A percentile compares a stretch with the other conserved stretches of the same genome.
Conservation (phyloP, 2,329 filamentous ascomycete species). For the Orbilia oligospora region DNA sequence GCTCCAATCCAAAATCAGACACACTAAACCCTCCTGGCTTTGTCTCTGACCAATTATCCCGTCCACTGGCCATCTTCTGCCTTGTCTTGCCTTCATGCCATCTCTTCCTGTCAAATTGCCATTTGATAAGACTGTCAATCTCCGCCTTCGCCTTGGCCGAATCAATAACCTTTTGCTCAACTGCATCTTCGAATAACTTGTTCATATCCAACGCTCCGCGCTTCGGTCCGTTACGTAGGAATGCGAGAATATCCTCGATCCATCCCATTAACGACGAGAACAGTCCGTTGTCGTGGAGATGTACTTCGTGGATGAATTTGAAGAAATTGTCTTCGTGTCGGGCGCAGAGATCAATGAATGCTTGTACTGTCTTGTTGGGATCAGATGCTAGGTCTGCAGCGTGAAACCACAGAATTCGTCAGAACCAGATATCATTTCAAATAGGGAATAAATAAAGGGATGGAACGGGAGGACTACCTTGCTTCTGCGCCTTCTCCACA, state of each 20-base stretch:
- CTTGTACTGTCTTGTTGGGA: slow-evolving; percentile 97
- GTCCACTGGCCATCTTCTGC: slow-evolving; percentile 97
- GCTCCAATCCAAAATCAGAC: slow-evolving; percentile 89
- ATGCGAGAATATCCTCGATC: slow-evolving; percentile 95
- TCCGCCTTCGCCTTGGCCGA: slow-evolving; percentile 80
- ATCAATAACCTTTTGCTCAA: slow-evolving; percentile 78
- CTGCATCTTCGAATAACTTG: slow-evolving; percentile 85
- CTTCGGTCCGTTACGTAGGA: slow-evolving; percentile 86
- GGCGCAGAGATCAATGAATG: slow-evolving; percentile 96
- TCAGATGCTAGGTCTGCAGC: slow-evolving; percentile 84
- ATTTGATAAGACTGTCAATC: slow-evolving; percentile 87
- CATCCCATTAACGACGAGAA: slow-evolving; percentile 97
- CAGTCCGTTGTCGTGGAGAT: slow-evolving; percentile 94
- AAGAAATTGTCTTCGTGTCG: slow-evolving; percentile 97
- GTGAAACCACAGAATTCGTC: slow-evolving; percentile 4
- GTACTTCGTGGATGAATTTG: slow-evolving; percentile 98
- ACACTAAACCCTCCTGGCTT: slow-evolving; percentile 77
- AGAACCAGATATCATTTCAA: background rate
- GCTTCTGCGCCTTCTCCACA: slow-evolving; percentile 76
- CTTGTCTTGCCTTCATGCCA: slow-evolving; percentile 98
- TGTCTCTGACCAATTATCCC: slow-evolving; percentile 71
- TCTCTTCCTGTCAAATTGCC: slow-evolving; percentile 96
- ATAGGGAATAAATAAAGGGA: too few species aligned
- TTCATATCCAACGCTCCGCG: slow-evolving; percentile 95
- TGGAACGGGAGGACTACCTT: slow-evolving; percentile 64